Evolutionary conservation across 108 stramenopile genomes (phyloP).

Genomic region (Conticribra guillardii): DNA sequence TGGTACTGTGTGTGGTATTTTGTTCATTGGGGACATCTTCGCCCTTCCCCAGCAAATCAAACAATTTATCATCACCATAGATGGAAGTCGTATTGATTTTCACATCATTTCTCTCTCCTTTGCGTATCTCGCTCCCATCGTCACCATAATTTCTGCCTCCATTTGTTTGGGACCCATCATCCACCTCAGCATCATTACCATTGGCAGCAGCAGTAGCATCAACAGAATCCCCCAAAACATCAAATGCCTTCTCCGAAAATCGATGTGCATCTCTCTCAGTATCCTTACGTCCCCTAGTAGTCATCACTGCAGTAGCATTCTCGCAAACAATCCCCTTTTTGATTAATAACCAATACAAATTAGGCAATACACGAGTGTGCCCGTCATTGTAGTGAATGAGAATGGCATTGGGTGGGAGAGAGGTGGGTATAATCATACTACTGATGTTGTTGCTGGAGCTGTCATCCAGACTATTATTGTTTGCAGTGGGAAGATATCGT

Average conservation of each 20-base stretch:
- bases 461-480: not conserved
- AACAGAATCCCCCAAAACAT: slow-evolving; percentile 6
- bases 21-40: not conserved
- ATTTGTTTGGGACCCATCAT: not conserved
- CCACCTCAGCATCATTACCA: not conserved
- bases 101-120: no score
- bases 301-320: not conserved
- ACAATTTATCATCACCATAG: slow-evolving; percentile 20
- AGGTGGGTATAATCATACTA: slow-evolving; percentile 19
- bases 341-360: slow-evolving; percentile 50
- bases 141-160: not conserved
- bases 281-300: not conserved
- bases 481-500: slow-evolving; percentile 20
- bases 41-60: slow-evolving; percentile 15
- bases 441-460: not conserved
- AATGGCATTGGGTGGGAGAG: slow-evolving; percentile 75
- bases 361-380: slow-evolving; percentile 52
- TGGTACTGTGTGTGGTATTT: no score
- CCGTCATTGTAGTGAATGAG: slow-evolving; percentile 78
- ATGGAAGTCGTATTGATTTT: not conserved
- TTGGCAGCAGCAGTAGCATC: not conserved
- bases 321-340: slow-evolving; percentile 20
- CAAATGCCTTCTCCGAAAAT: slow-evolving; percentile 39
- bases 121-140: no score
- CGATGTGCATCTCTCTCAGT: slow-evolving; percentile 1